phyloP scores from a whole-genome alignment of 225 moss, liverwort and hornwort genomes.

The Thuidium tamariscinum region DNA sequence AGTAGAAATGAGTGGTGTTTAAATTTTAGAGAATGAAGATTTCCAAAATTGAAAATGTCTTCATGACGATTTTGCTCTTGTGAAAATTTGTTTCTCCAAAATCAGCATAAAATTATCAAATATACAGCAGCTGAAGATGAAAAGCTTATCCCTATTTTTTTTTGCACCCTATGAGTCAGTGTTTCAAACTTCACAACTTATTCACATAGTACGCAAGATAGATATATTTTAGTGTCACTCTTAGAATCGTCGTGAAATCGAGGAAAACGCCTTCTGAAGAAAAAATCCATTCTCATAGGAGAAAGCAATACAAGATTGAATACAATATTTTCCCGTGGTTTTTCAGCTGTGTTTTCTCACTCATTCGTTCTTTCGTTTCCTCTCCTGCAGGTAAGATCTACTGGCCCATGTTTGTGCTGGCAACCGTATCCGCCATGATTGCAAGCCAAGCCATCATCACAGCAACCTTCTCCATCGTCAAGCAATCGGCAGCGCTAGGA shows the following conservation, averaged over 20 bases:
- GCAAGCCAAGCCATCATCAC: slow-evolving; percentile 98
- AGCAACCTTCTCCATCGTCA: slow-evolving; percentile 93
- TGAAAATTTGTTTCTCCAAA: not conserved
- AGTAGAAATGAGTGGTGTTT: not conserved
- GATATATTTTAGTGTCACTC: not conserved
- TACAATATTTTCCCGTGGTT: not conserved
- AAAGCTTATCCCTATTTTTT: not conserved
- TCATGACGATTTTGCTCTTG: not conserved
- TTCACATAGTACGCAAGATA: not conserved
- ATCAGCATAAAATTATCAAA: not conserved
- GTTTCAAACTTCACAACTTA: not conserved
- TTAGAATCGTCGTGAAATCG: not conserved
- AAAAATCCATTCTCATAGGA: not conserved
- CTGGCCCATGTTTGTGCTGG: slow-evolving; percentile 89
- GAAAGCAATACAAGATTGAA: not conserved
- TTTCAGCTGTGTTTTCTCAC: not conserved
- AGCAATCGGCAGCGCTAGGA: slow-evolving; percentile 70
- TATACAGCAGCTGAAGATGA: not conserved
- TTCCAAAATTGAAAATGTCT: not conserved
- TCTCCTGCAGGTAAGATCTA: slow-evolving; percentile 45
- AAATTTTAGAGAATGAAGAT: not conserved
- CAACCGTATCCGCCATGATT: slow-evolving; percentile 75
- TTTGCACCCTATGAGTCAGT: not conserved
- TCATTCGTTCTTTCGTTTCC: not conserved
- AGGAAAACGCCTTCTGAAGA: not conserved